A percentile compares a stretch with the other conserved stretches of the same genome.
Evolutionary conservation across 2,329 filamentous ascomycete species (phyloP).

Genomic region (Colletotrichum cordylinicola): DNA sequence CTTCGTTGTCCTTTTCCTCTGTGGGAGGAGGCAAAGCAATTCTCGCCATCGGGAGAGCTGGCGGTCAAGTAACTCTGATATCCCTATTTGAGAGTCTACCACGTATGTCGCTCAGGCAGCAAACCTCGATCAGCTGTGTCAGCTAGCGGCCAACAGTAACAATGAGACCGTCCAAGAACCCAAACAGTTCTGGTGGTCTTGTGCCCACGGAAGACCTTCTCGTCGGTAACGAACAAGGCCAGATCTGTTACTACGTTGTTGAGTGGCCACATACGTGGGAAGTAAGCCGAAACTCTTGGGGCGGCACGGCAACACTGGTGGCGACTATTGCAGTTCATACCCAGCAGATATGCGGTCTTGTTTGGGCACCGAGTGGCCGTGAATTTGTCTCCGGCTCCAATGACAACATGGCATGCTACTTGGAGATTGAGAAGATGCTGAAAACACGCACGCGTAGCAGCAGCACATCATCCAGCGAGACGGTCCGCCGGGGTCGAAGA

Average conservation of each 20-base stretch:
- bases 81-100: constrained; percentile 71
- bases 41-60: constrained; percentile 82
- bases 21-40: constrained; percentile 76
- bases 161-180: constrained; percentile 57
- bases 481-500: not conserved
- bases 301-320: constrained; percentile 78
- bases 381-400: constrained; percentile 90
- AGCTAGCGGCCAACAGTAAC: constrained; percentile 75
- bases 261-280: constrained; percentile 80
- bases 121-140: constrained; percentile 77
- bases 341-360: constrained; percentile 92
- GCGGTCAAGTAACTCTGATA: constrained; percentile 79
- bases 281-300: constrained; percentile 71
- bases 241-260: constrained; percentile 86
- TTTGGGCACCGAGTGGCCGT: constrained; percentile 80
- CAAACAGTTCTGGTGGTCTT: constrained; percentile 47
- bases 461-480: not conserved
- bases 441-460: constrained; percentile 5
- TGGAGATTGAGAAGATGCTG: constrained; percentile 69
- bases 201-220: constrained; percentile 83
- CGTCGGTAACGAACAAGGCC: constrained; percentile 83
- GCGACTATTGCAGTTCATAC: constrained; percentile 79
- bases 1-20: constrained; percentile 91
- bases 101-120: constrained; percentile 78
- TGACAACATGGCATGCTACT: constrained; percentile 87